Percentiles rank a stretch among this genome's conserved stretches.
Conservation (phyloP, 192 early-diverging fungal genomes). For the Coemansia sp. region DNA sequence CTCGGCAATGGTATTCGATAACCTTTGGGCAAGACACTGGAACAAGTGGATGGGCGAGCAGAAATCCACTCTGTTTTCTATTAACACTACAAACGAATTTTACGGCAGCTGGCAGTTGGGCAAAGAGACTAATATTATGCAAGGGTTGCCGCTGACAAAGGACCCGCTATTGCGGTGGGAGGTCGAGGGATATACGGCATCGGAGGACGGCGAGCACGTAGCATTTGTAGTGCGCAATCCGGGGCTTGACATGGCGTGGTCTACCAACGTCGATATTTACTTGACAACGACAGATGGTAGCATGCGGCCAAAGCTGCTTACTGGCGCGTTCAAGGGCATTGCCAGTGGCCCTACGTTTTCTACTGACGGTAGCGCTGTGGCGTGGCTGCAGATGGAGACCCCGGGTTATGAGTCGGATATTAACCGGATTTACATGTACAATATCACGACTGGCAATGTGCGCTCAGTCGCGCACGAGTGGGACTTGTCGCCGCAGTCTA, state of each 20-base stretch:
- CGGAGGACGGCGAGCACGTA: conserved; percentile 58
- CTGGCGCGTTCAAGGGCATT: conserved; percentile 43
- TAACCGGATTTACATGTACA: conserved; percentile 60
- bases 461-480: conserved; percentile 54
- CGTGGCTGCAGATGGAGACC: conserved; percentile 70
- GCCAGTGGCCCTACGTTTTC: conserved; percentile 61
- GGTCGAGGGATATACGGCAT: conserved; percentile 63
- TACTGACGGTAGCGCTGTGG: conserved; percentile 60
- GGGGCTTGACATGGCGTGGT: conserved; percentile 62
- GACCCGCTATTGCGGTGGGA: conserved; percentile 56
- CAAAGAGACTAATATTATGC: conserved; percentile 12
- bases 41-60: conserved; percentile 59
- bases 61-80: conserved; percentile 61
- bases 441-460: conserved; percentile 45
- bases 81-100: conserved; percentile 27
- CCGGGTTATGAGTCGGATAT: conserved; percentile 70
- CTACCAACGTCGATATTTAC: conserved; percentile 68
- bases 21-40: conserved; percentile 77
- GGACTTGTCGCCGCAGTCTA: conserved; percentile 57
- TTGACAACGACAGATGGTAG: conserved; percentile 54
- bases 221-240: conserved; percentile 67
- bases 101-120: conserved; percentile 35
- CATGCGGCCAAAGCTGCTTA: conserved; percentile 41
- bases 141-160: conserved; percentile 44
- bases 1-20: conserved; percentile 61